A percentile compares a stretch with the other conserved stretches of the same genome.
These are phyloP conservation scores for Pythium monospermum DNA, from an alignment of 352 stramenopile species.

Conservation along the genomic window DNA sequence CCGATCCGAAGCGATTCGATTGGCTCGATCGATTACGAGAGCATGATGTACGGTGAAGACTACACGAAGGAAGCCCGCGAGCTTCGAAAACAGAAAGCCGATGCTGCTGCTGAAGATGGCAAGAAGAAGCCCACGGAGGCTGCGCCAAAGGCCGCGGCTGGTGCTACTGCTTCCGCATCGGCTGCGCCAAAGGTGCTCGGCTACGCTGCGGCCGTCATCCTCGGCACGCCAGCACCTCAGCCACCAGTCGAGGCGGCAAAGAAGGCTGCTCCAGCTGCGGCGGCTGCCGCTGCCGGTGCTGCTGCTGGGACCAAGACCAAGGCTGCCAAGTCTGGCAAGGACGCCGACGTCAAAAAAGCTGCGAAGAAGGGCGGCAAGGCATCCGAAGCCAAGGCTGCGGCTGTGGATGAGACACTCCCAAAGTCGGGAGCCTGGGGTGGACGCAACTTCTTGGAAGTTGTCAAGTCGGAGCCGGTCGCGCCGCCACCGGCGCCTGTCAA, in stretches of 20 bases:
- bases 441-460: constrained; percentile 79
- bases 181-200: constrained; percentile 43
- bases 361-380: constrained; percentile 31
- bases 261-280: constrained; percentile 23
- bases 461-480: constrained; percentile 64
- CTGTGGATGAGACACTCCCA: constrained; percentile 35
- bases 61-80: constrained; percentile 85
- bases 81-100: constrained; percentile 45
- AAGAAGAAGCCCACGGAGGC: background rate
- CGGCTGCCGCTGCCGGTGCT: constrained; percentile 3
- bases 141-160: constrained; percentile 5
- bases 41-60: constrained; percentile 88
- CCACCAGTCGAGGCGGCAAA: constrained; percentile 45
- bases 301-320: constrained; percentile 18
- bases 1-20: constrained; percentile 86
- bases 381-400: background rate
- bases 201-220: constrained; percentile 75
- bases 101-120: constrained; percentile 10
- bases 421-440: constrained; percentile 74
- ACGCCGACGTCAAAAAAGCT: constrained; percentile 29
- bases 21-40: constrained; percentile 86
- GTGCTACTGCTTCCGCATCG: constrained; percentile 7
- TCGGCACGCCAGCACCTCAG: constrained; percentile 51
- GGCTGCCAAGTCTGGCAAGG: constrained; percentile 26
- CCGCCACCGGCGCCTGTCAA: constrained; percentile 33